Percentiles rank a stretch among this genome's conserved stretches.
Evolutionary conservation across 2,329 filamentous ascomycete genomes (phyloP).

Genomic region (Neopestalotiopsis sp.): DNA sequence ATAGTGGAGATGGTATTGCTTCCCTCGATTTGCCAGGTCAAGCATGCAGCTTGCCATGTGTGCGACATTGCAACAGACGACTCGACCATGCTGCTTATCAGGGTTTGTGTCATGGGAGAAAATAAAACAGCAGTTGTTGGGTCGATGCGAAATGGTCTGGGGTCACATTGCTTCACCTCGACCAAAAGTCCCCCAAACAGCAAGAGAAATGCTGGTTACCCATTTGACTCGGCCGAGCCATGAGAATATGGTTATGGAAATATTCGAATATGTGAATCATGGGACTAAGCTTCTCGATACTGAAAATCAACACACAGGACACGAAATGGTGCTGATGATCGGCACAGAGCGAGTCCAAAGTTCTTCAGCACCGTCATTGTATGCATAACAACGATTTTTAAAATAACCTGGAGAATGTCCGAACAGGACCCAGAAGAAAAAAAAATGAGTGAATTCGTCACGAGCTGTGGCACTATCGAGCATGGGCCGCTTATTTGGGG

Average conservation of each 20-base stretch:
- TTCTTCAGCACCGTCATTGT: too few species aligned
- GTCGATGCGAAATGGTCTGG: not conserved
- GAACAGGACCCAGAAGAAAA: not conserved
- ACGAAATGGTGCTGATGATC: too few species aligned
- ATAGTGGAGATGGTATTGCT: not conserved
- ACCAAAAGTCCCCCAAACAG: not conserved
- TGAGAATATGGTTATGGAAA: not conserved
- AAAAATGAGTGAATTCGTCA: not conserved
- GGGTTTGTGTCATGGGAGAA: not conserved
- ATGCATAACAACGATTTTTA: too few species aligned
- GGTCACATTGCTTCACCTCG: not conserved
- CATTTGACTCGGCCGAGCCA: not conserved
- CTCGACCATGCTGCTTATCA: not conserved
- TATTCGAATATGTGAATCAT: too few species aligned
- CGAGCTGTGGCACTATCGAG: not conserved
- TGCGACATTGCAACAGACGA: not conserved
- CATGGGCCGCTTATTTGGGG: not conserved
- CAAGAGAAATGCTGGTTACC: not conserved
- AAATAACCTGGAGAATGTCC: too few species aligned
- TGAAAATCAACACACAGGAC: too few species aligned
- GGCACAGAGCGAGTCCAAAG: too few species aligned
- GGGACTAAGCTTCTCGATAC: too few species aligned
- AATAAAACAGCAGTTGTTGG: too few species aligned
- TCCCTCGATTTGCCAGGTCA: slow-evolving; percentile 3
- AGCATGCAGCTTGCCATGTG: slow-evolving; percentile 9